phyloP scores from a whole-genome alignment of 2,329 filamentous ascomycete genomes.

The Cryoendolithus antarcticus region DNA sequence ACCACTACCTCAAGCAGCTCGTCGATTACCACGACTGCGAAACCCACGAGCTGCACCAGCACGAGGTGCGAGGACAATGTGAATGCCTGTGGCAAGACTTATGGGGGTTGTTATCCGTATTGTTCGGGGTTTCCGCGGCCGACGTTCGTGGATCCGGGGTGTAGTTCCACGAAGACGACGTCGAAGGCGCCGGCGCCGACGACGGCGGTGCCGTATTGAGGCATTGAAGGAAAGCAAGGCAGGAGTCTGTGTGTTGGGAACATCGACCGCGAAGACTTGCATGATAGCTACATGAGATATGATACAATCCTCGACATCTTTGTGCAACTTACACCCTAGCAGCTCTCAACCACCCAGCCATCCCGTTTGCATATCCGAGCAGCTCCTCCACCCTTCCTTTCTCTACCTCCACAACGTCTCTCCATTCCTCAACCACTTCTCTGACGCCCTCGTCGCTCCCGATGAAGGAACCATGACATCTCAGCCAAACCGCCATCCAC shows the following conservation, averaged over 20 bases:
- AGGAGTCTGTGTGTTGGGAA: too few relatives aligned
- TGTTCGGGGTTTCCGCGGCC: slow-evolving; percentile 12
- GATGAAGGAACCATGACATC: slow-evolving; percentile 57
- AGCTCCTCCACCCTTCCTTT: slow-evolving; percentile 5
- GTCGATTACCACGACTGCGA: not conserved
- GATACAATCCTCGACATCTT: too few relatives aligned
- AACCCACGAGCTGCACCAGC: slow-evolving; percentile 1
- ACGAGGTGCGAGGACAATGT: slow-evolving; percentile 14
- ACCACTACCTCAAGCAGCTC: too few relatives aligned
- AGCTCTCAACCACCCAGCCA: slow-evolving; percentile 12
- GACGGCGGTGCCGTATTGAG: too few relatives aligned
- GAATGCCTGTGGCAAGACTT: slow-evolving; percentile 13
- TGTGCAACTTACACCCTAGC: slow-evolving; percentile 7
- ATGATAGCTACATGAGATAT: too few relatives aligned
- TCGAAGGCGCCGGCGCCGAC: too few relatives aligned
- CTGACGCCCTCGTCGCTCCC: slow-evolving; percentile 21
- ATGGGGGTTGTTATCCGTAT: slow-evolving; percentile 13
- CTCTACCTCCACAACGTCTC: slow-evolving; percentile 2
- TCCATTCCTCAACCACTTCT: slow-evolving; percentile 3
- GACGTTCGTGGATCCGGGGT: slow-evolving; percentile 11
- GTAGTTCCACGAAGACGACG: slow-evolving; percentile 1
- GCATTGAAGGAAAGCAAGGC: too few relatives aligned
- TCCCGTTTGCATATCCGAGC: slow-evolving; percentile 5
- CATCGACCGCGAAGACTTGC: too few relatives aligned
- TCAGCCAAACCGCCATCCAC: slow-evolving; percentile 93